These are phyloP conservation scores for Stropharia rugosoannulata DNA, from an alignment of 768 basidiomycete species.

Conservation along the genomic window DNA sequence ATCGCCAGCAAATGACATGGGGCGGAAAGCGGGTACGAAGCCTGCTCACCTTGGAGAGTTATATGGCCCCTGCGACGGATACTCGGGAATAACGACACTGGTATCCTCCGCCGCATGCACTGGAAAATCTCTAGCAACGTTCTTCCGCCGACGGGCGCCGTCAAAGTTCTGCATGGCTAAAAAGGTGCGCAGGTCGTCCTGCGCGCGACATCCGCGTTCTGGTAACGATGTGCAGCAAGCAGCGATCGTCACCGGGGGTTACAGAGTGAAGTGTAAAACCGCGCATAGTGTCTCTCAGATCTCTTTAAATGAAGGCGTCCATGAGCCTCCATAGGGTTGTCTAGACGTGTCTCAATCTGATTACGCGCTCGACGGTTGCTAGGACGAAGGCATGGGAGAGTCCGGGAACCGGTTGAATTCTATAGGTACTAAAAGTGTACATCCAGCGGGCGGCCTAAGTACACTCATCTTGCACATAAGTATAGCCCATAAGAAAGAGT, in stretches of 20 bases:
- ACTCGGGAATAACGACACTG: not conserved
- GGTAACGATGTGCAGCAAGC: not conserved
- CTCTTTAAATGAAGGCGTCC: constrained; percentile 2
- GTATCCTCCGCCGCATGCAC: too few relatives aligned
- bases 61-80: not conserved
- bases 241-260: not conserved
- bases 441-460: too few relatives aligned
- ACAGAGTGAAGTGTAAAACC: not conserved
- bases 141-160: not conserved
- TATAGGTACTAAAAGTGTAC: too few relatives aligned
- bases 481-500: not conserved
- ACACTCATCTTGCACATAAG: too few relatives aligned
- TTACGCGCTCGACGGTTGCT: constrained; percentile 1
- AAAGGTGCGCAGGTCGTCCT: not conserved
- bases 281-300: not conserved
- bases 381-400: not conserved
- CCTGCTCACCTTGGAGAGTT: not conserved
- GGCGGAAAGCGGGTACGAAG: not conserved
- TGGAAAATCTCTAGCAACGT: too few relatives aligned
- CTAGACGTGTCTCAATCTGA: not conserved
- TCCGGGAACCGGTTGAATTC: not conserved
- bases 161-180: not conserved
- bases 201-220: constrained; percentile 3
- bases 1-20: too few relatives aligned
- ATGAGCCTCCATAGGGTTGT: not conserved